Evolutionary conservation across 805 yeast genomes (phyloP).

Genomic region (Candida vaughaniae): DNA sequence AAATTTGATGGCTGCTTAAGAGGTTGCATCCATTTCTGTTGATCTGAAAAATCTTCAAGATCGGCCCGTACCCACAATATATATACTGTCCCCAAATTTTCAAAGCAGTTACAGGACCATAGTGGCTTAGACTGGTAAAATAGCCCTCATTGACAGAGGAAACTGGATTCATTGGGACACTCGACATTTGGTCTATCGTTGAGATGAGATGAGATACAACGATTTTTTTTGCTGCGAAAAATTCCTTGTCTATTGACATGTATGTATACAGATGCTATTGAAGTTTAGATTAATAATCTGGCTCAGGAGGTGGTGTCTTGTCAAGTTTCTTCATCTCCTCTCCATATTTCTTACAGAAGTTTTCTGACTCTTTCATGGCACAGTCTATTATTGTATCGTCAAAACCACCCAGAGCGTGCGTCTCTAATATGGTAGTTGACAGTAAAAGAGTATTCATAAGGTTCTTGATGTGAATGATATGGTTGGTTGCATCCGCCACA

Average conservation of each 20-base stretch:
- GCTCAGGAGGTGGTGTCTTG: slow-evolving; percentile 14
- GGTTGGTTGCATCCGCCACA: slow-evolving; percentile 36
- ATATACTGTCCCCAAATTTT: slow-evolving; percentile 39
- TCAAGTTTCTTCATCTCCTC: slow-evolving; percentile 12
- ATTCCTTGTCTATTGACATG: not conserved
- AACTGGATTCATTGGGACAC: not conserved
- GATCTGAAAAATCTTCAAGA: slow-evolving; percentile 53
- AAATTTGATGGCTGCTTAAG: slow-evolving; percentile 44
- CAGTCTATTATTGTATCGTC: slow-evolving; percentile 28
- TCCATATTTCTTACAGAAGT: slow-evolving; percentile 30
- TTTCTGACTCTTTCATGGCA: slow-evolving; percentile 25
- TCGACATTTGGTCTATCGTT: not conserved
- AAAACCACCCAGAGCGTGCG: slow-evolving; percentile 11
- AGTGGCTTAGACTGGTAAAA: slow-evolving; percentile 28
- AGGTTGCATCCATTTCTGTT: slow-evolving; percentile 27
- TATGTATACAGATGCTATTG: not conserved
- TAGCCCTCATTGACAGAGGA: slow-evolving; percentile 4
- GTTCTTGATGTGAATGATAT: slow-evolving; percentile 33
- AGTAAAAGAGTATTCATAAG: slow-evolving; percentile 21
- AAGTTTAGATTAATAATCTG: slow-evolving; percentile 7
- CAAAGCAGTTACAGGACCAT: slow-evolving; percentile 74
- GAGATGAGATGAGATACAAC: slow-evolving; percentile 7
- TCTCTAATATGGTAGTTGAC: slow-evolving; percentile 10
- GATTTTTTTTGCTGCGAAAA: slow-evolving; percentile 1
- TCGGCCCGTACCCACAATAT: slow-evolving; percentile 72